Evolutionary conservation across 1,139 yeast species (phyloP).

Genomic region (Candida sp.): DNA sequence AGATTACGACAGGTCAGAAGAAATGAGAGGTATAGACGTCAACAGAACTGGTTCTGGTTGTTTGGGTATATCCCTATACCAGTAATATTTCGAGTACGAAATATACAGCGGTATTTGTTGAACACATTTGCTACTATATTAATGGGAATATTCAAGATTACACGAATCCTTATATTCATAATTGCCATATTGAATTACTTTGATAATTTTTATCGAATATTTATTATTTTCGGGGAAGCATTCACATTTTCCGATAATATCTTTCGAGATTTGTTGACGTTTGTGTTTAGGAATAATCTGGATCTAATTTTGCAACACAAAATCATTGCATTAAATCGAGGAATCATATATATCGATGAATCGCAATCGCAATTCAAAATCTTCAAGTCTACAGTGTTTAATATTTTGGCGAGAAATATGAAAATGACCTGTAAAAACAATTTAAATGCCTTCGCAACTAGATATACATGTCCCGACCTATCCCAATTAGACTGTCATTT

Average conservation of each 20-base stretch:
- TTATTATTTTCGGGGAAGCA: slow-evolving; percentile 25
- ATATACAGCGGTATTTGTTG: background rate
- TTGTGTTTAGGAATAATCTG: slow-evolving; percentile 16
- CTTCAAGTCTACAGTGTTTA: background rate
- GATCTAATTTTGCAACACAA: slow-evolving; percentile 10
- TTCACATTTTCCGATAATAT: slow-evolving; percentile 30
- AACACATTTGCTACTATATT: background rate
- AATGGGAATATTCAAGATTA: slow-evolving; percentile 9
- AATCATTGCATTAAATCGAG: slow-evolving; percentile 8
- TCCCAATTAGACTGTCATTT: slow-evolving; percentile 4
- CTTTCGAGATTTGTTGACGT: slow-evolving; percentile 26
- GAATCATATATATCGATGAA: slow-evolving; percentile 5
- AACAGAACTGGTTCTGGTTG: slow-evolving; percentile 10
- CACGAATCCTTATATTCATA: slow-evolving; percentile 16
- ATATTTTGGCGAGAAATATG: slow-evolving; percentile 1
- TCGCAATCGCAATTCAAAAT: background rate
- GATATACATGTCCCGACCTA: background rate
- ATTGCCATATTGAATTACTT: slow-evolving; percentile 17
- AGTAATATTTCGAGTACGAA: slow-evolving; percentile 10
- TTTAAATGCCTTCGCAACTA: background rate
- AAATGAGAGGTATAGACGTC: background rate
- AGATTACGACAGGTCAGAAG: background rate
- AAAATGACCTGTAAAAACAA: background rate
- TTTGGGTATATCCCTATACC: slow-evolving; percentile 24
- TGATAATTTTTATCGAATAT: slow-evolving; percentile 11